A percentile compares a stretch with the other conserved stretches of the same genome.
phyloP scores from a whole-genome alignment of 345 rosid species.

The Eucalyptus decipiens region DNA sequence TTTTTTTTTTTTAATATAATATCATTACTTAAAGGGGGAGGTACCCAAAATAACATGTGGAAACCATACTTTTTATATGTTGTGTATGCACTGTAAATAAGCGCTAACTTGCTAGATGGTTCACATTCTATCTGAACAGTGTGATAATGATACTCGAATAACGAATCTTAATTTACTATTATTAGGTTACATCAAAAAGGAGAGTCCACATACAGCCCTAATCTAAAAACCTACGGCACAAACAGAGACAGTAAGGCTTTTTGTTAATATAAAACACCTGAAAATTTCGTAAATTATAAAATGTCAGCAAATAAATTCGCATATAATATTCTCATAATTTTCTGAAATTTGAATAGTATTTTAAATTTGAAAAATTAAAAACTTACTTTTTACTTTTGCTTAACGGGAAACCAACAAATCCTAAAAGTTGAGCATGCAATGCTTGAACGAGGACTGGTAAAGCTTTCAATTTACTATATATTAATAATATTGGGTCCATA shows the following conservation, averaged over 20 bases:
- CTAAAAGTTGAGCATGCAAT: neutral
- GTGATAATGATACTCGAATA: neutral
- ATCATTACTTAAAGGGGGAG: neutral
- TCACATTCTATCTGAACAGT: neutral
- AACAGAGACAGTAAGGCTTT: neutral
- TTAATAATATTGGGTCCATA: neutral
- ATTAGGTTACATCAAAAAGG: neutral
- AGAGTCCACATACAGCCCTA: neutral
- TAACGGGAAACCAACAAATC: no score
- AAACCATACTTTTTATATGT: neutral
- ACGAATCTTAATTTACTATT: no score
- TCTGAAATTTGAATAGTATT: neutral
- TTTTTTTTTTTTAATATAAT: neutral
- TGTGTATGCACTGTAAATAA: neutral
- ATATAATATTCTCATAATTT: neutral
- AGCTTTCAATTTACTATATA: neutral
- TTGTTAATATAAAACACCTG: neutral
- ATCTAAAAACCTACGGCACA: neutral
- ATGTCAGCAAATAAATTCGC: no score
- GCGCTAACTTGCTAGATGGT: accelerated
- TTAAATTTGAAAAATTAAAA: no score
- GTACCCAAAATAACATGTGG: neutral
- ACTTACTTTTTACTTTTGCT: no score
- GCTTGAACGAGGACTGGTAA: neutral
- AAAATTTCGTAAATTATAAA: no score